These are phyloP conservation scores for Cicer arietinum DNA, from an alignment of 306 rosid genomes.

Conservation along the genomic window DNA sequence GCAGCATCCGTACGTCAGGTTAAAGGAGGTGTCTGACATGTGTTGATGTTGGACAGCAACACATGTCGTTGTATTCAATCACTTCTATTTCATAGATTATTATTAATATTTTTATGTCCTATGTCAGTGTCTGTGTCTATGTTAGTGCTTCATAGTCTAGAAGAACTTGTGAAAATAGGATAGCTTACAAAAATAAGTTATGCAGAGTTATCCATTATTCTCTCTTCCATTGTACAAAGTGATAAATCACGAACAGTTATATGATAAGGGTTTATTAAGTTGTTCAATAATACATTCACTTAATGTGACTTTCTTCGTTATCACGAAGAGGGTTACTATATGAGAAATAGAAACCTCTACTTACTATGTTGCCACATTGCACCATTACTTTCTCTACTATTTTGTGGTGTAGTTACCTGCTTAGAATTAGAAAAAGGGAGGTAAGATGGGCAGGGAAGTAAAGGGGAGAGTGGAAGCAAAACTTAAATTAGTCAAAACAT, in stretches of 20 bases:
- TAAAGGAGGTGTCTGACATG: background rate
- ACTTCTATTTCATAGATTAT: background rate
- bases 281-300: background rate
- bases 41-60: background rate
- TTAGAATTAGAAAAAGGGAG: background rate
- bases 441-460: background rate
- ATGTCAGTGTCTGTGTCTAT: background rate
- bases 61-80: background rate
- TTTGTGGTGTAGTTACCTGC: background rate
- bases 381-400: background rate
- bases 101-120: background rate
- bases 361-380: background rate
- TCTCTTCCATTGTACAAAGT: background rate
- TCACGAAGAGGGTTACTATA: background rate
- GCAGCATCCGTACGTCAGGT: background rate
- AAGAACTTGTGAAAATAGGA: background rate
- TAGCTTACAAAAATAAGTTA: background rate
- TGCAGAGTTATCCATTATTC: background rate
- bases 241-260: background rate
- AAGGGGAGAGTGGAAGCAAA: constrained; percentile 6
- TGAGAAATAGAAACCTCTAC: background rate
- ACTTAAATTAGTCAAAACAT: constrained; percentile 1
- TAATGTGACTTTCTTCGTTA: background rate
- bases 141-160: background rate
- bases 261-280: constrained; percentile 2